These are phyloP conservation scores for Zygosaccharomyces sapae DNA, from an alignment of 1,139 yeast genomes.

Conservation along the genomic window DNA sequence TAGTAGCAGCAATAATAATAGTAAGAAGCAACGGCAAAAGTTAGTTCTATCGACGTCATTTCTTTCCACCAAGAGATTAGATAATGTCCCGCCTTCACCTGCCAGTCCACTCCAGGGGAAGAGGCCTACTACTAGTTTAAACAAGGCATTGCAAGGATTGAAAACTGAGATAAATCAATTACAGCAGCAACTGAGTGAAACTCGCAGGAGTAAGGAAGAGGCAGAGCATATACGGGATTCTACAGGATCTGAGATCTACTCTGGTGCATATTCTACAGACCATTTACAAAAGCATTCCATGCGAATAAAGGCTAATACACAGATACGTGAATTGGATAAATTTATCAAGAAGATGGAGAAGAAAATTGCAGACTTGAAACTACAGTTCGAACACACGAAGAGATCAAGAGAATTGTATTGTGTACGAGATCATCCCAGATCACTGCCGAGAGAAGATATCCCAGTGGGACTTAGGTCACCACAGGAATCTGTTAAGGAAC, in stretches of 20 bases:
- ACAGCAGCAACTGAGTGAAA: conserved; percentile 25
- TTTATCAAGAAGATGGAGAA: conserved; percentile 30
- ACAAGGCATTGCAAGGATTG: conserved; percentile 21
- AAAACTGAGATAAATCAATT: conserved; percentile 26
- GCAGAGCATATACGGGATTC: conserved; percentile 28
- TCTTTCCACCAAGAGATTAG: conserved; percentile 30
- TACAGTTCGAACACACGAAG: conserved; percentile 22
- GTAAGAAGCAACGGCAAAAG: conserved; percentile 27
- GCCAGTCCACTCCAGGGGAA: conserved; percentile 29
- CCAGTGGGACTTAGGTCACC: conserved; percentile 8
- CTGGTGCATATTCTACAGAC: conserved; percentile 36
- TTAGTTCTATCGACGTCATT: conserved; percentile 35
- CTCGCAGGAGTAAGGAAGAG: conserved; percentile 27
- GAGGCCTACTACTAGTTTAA: conserved; percentile 25
- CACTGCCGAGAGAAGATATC: conserved; percentile 7
- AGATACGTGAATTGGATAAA: conserved; percentile 32
- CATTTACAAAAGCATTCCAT: conserved; percentile 36
- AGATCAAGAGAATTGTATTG: conserved; percentile 9
- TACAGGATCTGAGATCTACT: conserved; percentile 32
- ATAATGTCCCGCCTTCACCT: conserved; percentile 26
- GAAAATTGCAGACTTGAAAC: conserved; percentile 25
- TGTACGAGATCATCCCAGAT: conserved; percentile 2
- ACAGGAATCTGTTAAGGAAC: conserved; percentile 6
- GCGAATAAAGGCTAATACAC: conserved; percentile 34
- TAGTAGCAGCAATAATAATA: not conserved